Evolutionary conservation across 1,139 yeast genomes (phyloP), one percentile per base, ranked within the genome.

Genomic region (Yamadazyma mexicana): DNA sequence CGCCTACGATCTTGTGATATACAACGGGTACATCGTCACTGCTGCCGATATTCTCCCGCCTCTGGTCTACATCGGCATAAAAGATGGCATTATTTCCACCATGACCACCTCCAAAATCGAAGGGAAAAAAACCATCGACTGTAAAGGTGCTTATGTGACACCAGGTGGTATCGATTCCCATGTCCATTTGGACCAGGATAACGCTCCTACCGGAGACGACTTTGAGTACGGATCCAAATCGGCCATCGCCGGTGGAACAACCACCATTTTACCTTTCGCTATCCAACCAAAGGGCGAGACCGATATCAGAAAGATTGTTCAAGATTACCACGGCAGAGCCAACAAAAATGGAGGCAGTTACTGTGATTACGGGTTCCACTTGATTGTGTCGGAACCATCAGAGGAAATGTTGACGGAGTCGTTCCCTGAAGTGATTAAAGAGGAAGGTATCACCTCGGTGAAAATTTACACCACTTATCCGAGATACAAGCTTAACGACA

Each of bases 131-230:
- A 50, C 56, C n/a, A 67, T 73, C 27, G 75, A 73, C 53, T 75
- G 76, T 8, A 63, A 69, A 46, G 74, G 73, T 15, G 75, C 63
- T 1, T 61, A 50, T 46, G 57, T 68, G 23, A 73, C 74, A n/a
- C 77, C 74, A 4, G 77, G 75, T 34, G 76, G 77, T 8, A 62
- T 73, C 30, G 78, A 73, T 47, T 62, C 74, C 0, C 77, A 72
- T 48, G 95, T 86, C 22, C 95, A 86, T 55, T 65, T 87, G 49
- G 86, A 86, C 58, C 95, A 86, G 62, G 95, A 94, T 0, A 94
- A 94, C 7, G 67, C 94, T 45, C 85, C 92, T 0, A 88, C 83
- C 38, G 86, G 95, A 91, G 95, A 86, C 59, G 94, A 94, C 3
- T 86, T 86, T 55, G 89, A 79, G 33, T 79, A 88, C 0, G 95